Base-by-base conservation (phyloP, 2,329 filamentous ascomycete species). In the Proliferodiscus dingleyae region DNA sequence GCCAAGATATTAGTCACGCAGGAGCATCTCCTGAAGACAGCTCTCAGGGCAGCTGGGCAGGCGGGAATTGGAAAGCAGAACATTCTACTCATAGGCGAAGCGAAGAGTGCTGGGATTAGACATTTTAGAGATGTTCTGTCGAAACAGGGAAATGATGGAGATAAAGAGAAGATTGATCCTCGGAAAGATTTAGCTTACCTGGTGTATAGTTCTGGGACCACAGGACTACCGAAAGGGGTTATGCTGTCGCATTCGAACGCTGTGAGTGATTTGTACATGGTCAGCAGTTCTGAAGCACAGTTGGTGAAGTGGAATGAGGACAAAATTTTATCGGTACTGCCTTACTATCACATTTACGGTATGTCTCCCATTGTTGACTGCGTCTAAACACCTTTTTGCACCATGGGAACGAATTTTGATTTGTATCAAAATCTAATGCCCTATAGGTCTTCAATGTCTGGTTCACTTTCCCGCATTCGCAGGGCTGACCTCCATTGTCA, bases 221-320 rank as follows among this genome's bases (percentile, higher is more conserved):
- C 45, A 2, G 47, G 51, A 2, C 68, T 89, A 33, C 89, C 90
- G 0, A 95, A 95, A 67, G 90, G 89, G 13, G 90, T 95, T 13
- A 85, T 87, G 77, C 73, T 95, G 26, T 85, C 80, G 10, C 90
- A 96, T 66, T 65, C 69, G 54, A 95, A 95, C 63, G 80, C 95
- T 47, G 77, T 91, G 6, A 70, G 85, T 49, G 93, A 95, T 63
- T 61, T 82, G 13, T 55, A 75, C 18, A 83, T 86, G 65, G 62
- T 73, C 23, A 61, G 63, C 1, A 59, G 66, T 19, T 66, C 73
- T 3, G 82, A 87, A 44, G 69, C 67, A 5, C 9, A 15, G 16
- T 21, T 43, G 32, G 13, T 49, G 23, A 24, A 37, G 3, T 46
- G 44, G 43, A 43, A 41, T 9, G 28, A 15, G n/a, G 51, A 49